Conservation (phyloP, 352 stramenopile genomes). For the Lagenidium giganteum region DNA sequence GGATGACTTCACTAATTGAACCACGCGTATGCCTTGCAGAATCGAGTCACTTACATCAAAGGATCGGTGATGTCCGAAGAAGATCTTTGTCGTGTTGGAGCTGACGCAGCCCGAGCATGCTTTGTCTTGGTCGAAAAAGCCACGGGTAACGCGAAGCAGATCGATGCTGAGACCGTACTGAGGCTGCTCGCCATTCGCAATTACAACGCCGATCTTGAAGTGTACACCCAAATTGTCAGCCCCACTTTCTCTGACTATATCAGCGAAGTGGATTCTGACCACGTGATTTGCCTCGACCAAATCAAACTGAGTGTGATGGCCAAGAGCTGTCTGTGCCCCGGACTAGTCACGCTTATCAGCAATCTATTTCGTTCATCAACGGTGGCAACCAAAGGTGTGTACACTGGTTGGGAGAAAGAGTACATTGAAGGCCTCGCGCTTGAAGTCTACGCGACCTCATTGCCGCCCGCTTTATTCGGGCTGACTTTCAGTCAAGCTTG, state of each 20-base stretch:
- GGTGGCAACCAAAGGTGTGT: constrained; percentile 16
- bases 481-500: constrained; percentile 51
- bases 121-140: constrained; percentile 55
- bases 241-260: constrained; percentile 53
- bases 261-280: constrained; percentile 44
- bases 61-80: constrained; percentile 61
- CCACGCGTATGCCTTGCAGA: constrained; percentile 21
- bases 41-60: constrained; percentile 60
- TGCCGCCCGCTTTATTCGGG: constrained; percentile 35
- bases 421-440: constrained; percentile 49
- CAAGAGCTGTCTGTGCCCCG: constrained; percentile 57
- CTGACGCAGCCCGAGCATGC: constrained; percentile 41
- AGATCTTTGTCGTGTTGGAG: constrained; percentile 52
- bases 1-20: neutral
- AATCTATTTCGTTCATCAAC: constrained; percentile 52
- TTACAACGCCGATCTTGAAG: constrained; percentile 47
- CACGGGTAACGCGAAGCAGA: constrained; percentile 25
- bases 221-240: constrained; percentile 58
- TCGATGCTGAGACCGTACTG: constrained; percentile 51
- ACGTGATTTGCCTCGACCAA: constrained; percentile 55
- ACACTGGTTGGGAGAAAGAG: constrained; percentile 37
- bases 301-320: constrained; percentile 60
- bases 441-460: constrained; percentile 49
- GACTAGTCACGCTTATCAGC: constrained; percentile 52
- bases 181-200: constrained; percentile 56